Conservation (phyloP, 768 basidiomycete genomes). For the Rhodosporidiobolus odoratus region DNA sequence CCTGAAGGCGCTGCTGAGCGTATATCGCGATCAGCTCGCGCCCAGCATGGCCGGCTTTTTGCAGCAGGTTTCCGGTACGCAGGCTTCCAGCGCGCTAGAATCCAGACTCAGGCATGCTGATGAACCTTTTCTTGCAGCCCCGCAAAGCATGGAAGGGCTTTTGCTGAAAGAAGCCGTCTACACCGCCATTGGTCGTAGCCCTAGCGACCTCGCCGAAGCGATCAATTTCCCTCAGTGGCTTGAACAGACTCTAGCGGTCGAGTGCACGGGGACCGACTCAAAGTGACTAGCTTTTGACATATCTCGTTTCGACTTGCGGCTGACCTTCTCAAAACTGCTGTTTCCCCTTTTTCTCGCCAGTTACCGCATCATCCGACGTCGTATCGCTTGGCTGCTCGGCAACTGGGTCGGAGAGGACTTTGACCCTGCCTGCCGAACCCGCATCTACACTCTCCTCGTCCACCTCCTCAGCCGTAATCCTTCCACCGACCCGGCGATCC, state of each 20-base stretch:
- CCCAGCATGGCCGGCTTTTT: conserved; percentile 62
- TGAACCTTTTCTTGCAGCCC: conserved; percentile 34
- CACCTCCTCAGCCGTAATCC: conserved; percentile 61
- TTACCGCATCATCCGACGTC: conserved; percentile 85
- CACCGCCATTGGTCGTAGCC: conserved; percentile 81
- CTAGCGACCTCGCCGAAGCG: conserved; percentile 56
- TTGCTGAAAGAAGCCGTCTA: conserved; percentile 81
- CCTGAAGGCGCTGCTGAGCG: conserved; percentile 66
- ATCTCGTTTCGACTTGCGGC: conserved; percentile 5
- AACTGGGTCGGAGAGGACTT: conserved; percentile 70
- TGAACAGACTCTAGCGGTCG: conserved; percentile 56
- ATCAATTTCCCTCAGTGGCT: conserved; percentile 72
- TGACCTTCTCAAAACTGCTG: neutral
- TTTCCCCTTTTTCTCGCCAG: conserved; percentile 50
- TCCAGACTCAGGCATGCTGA: neutral
- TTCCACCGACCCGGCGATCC: conserved; percentile 76
- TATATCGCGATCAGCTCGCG: conserved; percentile 64
- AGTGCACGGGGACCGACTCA: conserved; percentile 59
- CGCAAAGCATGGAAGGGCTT: conserved; percentile 57
- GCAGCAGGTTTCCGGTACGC: conserved; percentile 59
- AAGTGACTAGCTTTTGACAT: conserved; percentile 50
- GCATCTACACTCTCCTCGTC: conserved; percentile 74
- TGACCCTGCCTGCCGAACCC: conserved; percentile 57
- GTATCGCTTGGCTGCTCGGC: conserved; percentile 90
- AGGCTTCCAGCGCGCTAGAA: neutral